These are phyloP conservation scores for Ustilago xerochloae DNA, from an alignment of 1,284 basidiomycete genomes.

Conservation along the genomic window DNA sequence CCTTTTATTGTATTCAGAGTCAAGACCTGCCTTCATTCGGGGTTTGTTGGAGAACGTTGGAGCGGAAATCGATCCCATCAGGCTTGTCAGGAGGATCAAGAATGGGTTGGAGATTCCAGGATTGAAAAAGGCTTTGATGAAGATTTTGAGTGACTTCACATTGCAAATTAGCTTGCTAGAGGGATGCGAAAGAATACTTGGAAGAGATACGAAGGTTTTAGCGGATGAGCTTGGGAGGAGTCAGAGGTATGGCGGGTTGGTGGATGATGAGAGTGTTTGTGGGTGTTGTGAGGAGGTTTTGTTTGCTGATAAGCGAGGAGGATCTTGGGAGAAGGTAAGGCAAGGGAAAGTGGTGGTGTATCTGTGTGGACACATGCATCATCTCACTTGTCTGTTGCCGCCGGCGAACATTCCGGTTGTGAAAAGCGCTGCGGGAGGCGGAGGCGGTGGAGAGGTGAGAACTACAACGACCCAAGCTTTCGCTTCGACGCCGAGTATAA, in stretches of 20 bases:
- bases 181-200: conserved; percentile 59
- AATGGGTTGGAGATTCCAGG: conserved; percentile 96
- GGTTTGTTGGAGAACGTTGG: conserved; percentile 92
- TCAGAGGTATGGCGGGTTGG: conserved; percentile 47
- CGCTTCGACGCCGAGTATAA: conserved; percentile 15
- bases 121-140: conserved; percentile 90
- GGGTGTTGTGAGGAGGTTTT: conserved; percentile 40
- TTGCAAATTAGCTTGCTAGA: conserved; percentile 71
- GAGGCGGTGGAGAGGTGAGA: conserved; percentile 6
- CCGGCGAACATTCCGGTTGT: conserved; percentile 24
- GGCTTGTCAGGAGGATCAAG: conserved; percentile 91
- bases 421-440: neutral
- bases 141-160: conserved; percentile 95
- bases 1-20: conserved; percentile 91
- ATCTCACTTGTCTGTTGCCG: conserved; percentile 51
- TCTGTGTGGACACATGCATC: conserved; percentile 61
- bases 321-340: conserved; percentile 16
- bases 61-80: conserved; percentile 93
- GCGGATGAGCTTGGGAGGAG: conserved; percentile 41
- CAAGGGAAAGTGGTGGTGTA: conserved; percentile 51
- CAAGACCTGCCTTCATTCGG: conserved; percentile 92
- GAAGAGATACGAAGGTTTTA: conserved; percentile 52
- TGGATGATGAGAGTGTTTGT: conserved; percentile 49
- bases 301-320: conserved; percentile 16
- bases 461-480: conserved; percentile 43